Evolutionary conservation across 305 asterid species (phyloP).

Genomic region (Fraxinus sp.): DNA sequence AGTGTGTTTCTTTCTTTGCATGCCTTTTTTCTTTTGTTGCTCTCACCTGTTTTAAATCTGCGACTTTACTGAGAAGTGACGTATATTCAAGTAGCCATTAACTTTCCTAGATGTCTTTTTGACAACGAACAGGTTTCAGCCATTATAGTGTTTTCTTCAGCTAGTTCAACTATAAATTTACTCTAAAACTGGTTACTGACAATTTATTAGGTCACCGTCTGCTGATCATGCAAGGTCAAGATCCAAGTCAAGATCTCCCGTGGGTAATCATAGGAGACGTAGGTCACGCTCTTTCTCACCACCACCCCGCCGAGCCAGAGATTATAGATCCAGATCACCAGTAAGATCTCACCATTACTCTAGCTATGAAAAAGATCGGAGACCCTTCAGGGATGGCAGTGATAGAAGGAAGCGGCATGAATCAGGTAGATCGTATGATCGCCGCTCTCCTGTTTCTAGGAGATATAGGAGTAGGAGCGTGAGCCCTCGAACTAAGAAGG

Average conservation of each 20-base stretch:
- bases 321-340: constrained; percentile 80
- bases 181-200: constrained; percentile 17
- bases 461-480: constrained; percentile 78
- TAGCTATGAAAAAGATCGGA: constrained; percentile 64
- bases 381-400: constrained; percentile 61
- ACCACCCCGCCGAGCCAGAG: constrained; percentile 58
- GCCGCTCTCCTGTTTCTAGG: constrained; percentile 56
- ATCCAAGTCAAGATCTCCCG: constrained; percentile 82
- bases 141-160: neutral
- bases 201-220: constrained; percentile 70
- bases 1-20: neutral
- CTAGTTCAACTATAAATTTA: constrained; percentile 9
- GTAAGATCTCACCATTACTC: constrained; percentile 71
- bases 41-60: neutral
- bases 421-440: constrained; percentile 49
- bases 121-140: neutral
- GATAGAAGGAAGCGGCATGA: constrained; percentile 63
- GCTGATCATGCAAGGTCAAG: constrained; percentile 50
- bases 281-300: constrained; percentile 85
- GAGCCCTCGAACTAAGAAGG: constrained; percentile 66
- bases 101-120: neutral
- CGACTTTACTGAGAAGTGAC: neutral
- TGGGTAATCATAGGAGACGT: constrained; percentile 55
- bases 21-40: neutral
- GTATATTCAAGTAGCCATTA: neutral